Conservation (phyloP, 1,284 basidiomycete genomes). For the Irpex rosettiformis region DNA sequence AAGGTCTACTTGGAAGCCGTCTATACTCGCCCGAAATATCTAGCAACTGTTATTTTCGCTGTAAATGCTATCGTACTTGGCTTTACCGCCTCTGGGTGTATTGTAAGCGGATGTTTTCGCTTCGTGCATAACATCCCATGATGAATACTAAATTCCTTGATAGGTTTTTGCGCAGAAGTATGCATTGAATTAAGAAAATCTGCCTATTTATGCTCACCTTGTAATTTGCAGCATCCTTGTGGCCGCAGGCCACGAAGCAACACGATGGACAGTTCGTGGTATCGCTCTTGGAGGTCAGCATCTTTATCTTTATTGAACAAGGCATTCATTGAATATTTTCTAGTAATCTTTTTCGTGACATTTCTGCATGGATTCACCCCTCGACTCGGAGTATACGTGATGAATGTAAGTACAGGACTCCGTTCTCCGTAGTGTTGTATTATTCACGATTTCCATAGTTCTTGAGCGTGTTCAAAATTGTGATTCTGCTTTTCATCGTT, state of each 20-base stretch:
- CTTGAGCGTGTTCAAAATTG: constrained; percentile 58
- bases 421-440: not conserved
- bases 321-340: not conserved
- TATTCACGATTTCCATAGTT: constrained; percentile 1
- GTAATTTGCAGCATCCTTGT: constrained; percentile 37
- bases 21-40: constrained; percentile 54
- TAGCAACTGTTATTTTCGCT: constrained; percentile 55
- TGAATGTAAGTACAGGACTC: constrained; percentile 14
- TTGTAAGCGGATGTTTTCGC: constrained; percentile 31
- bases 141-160: not conserved
- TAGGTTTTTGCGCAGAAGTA: constrained; percentile 23
- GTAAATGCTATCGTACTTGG: constrained; percentile 58
- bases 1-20: constrained; percentile 71
- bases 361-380: constrained; percentile 16
- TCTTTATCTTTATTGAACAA: not conserved
- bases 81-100: constrained; percentile 50
- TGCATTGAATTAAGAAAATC: constrained; percentile 13
- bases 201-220: not conserved
- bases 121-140: not conserved
- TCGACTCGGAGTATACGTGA: constrained; percentile 15
- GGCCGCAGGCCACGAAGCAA: constrained; percentile 35
- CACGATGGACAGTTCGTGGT: constrained; percentile 45
- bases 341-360: constrained; percentile 16
- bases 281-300: constrained; percentile 47
- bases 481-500: constrained; percentile 50